phyloP scores from a whole-genome alignment of 2,329 filamentous ascomycete species.

The Xylaria arbuscula region DNA sequence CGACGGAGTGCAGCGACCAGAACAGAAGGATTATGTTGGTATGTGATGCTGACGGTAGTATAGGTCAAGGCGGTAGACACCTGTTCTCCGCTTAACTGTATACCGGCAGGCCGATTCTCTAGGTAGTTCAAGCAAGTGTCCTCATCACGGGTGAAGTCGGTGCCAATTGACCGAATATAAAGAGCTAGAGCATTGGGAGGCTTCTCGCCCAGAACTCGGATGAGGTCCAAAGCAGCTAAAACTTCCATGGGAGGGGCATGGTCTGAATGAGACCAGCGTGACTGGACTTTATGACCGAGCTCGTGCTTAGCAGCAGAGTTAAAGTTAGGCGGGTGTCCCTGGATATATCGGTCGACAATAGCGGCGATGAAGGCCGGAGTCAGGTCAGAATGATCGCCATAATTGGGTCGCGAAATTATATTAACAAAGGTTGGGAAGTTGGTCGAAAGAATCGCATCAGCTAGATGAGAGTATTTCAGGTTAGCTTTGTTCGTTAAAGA shows the following conservation, averaged over 20 bases:
- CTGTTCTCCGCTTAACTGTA: slow-evolving; percentile 82
- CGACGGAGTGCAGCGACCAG: slow-evolving; percentile 72
- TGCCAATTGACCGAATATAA: slow-evolving; percentile 78
- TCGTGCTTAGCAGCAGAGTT: slow-evolving; percentile 79
- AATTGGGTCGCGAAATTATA: slow-evolving; percentile 73
- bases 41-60: slow-evolving; percentile 67
- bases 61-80: slow-evolving; percentile 83
- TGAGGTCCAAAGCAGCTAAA: slow-evolving; percentile 75
- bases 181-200: slow-evolving; percentile 68
- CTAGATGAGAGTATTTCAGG: slow-evolving; percentile 58
- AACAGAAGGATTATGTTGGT: slow-evolving; percentile 62
- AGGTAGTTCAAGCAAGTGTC: slow-evolving; percentile 71
- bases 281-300: slow-evolving; percentile 71
- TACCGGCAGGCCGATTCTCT: slow-evolving; percentile 61
- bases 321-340: slow-evolving; percentile 88
- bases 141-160: slow-evolving; percentile 78
- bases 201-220: slow-evolving; percentile 71
- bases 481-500: slow-evolving; percentile 23
- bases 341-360: slow-evolving; percentile 86
- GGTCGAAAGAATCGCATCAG: slow-evolving; percentile 87
- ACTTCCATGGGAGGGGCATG: slow-evolving; percentile 76
- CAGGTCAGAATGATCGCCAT: slow-evolving; percentile 73
- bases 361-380: slow-evolving; percentile 77
- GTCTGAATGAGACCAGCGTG: slow-evolving; percentile 74
- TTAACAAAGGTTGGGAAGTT: slow-evolving; percentile 83